phyloP scores from a whole-genome alignment of 768 basidiomycete genomes.

The Termitomyces sp. region DNA sequence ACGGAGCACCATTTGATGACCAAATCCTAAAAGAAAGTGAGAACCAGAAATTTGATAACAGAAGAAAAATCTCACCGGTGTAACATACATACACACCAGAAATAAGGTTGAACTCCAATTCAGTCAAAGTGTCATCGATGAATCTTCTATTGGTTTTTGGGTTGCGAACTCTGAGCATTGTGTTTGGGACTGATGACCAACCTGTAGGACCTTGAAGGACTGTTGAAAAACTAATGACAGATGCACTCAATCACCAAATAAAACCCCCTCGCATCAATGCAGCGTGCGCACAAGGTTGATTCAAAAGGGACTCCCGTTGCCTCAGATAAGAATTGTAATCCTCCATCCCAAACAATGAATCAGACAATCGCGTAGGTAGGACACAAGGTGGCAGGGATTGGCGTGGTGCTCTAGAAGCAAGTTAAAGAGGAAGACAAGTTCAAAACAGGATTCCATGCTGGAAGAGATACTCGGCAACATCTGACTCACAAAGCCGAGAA shows the following conservation, averaged over 20 bases:
- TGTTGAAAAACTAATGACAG: neutral
- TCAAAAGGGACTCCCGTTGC: neutral
- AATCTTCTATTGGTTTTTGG: too few species aligned
- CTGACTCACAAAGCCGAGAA: too few species aligned
- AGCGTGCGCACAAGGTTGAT: neutral
- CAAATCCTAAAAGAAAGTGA: too few species aligned
- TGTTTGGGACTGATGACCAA: neutral
- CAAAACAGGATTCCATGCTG: neutral
- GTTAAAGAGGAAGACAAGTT: neutral
- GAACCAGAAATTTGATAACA: neutral
- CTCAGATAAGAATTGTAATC: neutral
- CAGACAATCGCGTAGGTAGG: neutral
- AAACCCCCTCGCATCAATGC: neutral
- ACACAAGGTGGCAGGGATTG: neutral
- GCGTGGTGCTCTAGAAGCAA: neutral
- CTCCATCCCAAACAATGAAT: neutral
- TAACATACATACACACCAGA: neutral
- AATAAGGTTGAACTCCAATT: constrained; percentile 5
- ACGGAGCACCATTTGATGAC: neutral
- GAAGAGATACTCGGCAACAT: neutral
- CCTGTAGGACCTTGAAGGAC: neutral
- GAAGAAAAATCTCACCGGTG: neutral
- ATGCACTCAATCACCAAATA: neutral
- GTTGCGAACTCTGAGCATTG: neutral
- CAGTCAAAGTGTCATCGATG: constrained; percentile 14